Evolutionary conservation across 257 asterid species (phyloP).

Genomic region (Capsicum pubescens): DNA sequence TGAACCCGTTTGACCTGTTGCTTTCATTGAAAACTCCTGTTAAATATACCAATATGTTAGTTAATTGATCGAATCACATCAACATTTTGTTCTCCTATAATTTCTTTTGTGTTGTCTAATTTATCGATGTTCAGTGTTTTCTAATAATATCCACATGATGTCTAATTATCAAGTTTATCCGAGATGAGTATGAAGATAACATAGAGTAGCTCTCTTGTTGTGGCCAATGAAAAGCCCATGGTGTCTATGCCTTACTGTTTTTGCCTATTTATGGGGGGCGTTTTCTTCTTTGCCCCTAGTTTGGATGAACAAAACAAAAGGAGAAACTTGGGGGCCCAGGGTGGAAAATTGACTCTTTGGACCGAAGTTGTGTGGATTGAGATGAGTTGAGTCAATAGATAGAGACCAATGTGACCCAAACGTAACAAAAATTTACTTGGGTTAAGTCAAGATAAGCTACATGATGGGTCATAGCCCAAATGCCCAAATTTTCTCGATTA

Average conservation of each 20-base stretch:
- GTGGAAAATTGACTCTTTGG: no score
- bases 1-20: background rate
- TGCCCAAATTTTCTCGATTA: background rate
- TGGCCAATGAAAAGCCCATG: background rate
- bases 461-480: background rate
- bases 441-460: background rate
- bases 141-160: background rate
- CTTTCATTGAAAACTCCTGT: background rate
- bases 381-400: no score
- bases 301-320: no score
- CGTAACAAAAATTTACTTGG: background rate
- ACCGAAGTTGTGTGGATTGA: no score
- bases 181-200: background rate
- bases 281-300: no score
- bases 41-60: background rate
- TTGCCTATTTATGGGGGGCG: no score
- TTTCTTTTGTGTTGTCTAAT: no score
- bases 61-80: background rate
- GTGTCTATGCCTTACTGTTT: background rate
- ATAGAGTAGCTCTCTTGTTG: background rate
- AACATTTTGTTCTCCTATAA: no score
- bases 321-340: no score
- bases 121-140: no score
- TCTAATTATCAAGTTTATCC: background rate
- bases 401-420: background rate